Percentiles rank a stretch among this genome's conserved stretches.
These are phyloP conservation scores for Crithidia acanthocephali DNA, from an alignment of 208 protist species.

Conservation along the genomic window DNA sequence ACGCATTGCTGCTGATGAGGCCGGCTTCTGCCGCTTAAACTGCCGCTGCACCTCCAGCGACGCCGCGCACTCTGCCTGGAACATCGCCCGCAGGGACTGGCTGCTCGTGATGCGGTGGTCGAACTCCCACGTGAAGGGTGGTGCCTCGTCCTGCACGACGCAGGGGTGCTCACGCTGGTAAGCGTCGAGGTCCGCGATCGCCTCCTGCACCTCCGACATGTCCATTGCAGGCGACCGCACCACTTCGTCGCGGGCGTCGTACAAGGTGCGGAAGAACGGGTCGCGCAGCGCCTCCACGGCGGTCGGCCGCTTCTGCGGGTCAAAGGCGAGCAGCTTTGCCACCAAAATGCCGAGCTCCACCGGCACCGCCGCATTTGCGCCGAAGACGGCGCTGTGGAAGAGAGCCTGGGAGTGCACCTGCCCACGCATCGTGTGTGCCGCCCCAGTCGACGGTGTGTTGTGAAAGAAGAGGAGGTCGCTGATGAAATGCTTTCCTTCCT, in stretches of 20 bases:
- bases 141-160: conserved; percentile 37
- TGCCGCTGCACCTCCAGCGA: conserved; percentile 24
- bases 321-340: conserved; percentile 54
- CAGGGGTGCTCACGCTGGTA: conserved; percentile 18
- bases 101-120: conserved; percentile 54
- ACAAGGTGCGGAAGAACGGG: conserved; percentile 61
- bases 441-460: conserved; percentile 12
- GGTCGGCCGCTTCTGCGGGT: conserved; percentile 62
- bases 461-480: conserved; percentile 43
- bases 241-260: conserved; percentile 55
- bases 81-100: conserved; percentile 37
- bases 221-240: conserved; percentile 44
- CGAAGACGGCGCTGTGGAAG: conserved; percentile 69
- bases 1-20: not conserved
- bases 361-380: conserved; percentile 51
- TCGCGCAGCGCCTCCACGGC: conserved; percentile 66
- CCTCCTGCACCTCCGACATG: conserved; percentile 15
- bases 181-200: conserved; percentile 35
- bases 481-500: conserved; percentile 74
- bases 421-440: not conserved
- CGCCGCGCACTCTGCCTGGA: conserved; percentile 39
- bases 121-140: conserved; percentile 54
- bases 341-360: conserved; percentile 43
- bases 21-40: conserved; percentile 10
- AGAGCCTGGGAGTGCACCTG: conserved; percentile 26